Base-by-base conservation (phyloP, 495 filamentous ascomycete genomes). In the Sporormia fimetaria region DNA sequence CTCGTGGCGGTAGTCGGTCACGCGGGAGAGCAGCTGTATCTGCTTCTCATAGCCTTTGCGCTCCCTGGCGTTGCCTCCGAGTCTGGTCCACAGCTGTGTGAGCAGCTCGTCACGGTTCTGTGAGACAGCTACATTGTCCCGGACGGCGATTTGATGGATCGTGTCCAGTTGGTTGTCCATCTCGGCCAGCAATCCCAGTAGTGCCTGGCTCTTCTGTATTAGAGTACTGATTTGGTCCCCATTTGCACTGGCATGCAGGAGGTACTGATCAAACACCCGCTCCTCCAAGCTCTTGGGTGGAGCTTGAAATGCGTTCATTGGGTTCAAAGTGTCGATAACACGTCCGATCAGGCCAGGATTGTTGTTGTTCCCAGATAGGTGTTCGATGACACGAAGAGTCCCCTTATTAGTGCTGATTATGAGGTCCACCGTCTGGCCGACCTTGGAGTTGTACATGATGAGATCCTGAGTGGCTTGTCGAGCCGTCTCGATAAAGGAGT, bases 321-420 rank as follows among this genome's bases (percentile, higher is more conserved):
- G 55, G 37, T 54, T 51, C 33, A 63, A 61, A 35, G 59, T 49
- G 22, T 61, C 46, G 31, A 70, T 43, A 28, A 70, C 64, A 4
- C 57, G 57, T 14, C 56, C 40, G 25, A 73, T 43, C 6, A 55
- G 39, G 9, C 68, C 69, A 6, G 50, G 44, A 33, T 49, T 42
- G 15, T 60, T 44, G 44, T 70, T 52, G 35, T 44, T 31, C 37
- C 61, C 37, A 44, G 60, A 49, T 55, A 76, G 57, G 14, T 58
- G 62, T 42, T 58, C 67, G 39, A 62, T 56, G 7, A 81, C 63
- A 8, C 63, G 54, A 29, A 73, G 67, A n/a, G 81, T 76, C 63
- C 74, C 77, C 27, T 74, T 68, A 23, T 79, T 76, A 0, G 75
- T 83, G 39, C 64, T 68, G 37, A 87, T 69, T 22, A 85, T 69